Percentiles rank a stretch among this genome's conserved stretches.
These are phyloP conservation scores for Sporothrix inflata DNA, from an alignment of 2,329 filamentous ascomycete species.

Conservation along the genomic window DNA sequence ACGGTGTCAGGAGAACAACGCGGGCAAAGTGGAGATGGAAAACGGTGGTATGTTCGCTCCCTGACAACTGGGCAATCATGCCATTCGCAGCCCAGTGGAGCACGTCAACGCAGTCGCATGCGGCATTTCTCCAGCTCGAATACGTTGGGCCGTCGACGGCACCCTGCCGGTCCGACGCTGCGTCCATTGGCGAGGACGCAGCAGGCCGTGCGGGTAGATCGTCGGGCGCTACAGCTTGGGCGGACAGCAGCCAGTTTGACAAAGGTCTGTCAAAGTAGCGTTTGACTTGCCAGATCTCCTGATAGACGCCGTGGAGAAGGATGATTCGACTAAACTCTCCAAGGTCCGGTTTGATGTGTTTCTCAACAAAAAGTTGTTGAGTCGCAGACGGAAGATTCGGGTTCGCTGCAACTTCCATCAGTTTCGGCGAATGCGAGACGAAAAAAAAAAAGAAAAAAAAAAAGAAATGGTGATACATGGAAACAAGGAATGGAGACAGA, in stretches of 20 bases:
- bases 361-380: slow-evolving; percentile 14
- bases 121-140: slow-evolving; percentile 6
- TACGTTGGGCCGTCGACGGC: neutral
- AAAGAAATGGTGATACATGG: neutral
- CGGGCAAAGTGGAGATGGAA: slow-evolving; percentile 60
- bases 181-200: neutral
- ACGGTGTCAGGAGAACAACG: slow-evolving; percentile 55
- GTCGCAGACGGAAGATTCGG: neutral
- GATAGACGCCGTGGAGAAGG: slow-evolving; percentile 8
- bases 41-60: slow-evolving; percentile 58
- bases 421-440: neutral
- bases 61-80: slow-evolving; percentile 51
- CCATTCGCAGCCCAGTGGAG: slow-evolving; percentile 62
- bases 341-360: slow-evolving; percentile 3
- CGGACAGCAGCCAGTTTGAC: neutral
- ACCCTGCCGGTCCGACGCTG: neutral
- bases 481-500: neutral
- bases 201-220: neutral
- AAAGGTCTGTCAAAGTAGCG: slow-evolving; percentile 12
- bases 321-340: slow-evolving; percentile 13
- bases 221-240: neutral
- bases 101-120: slow-evolving; percentile 48
- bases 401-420: neutral
- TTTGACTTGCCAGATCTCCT: slow-evolving; percentile 20
- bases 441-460: neutral